Base-by-base conservation (phyloP, 805 yeast species). In the Nakazawaea wyomingensis region DNA sequence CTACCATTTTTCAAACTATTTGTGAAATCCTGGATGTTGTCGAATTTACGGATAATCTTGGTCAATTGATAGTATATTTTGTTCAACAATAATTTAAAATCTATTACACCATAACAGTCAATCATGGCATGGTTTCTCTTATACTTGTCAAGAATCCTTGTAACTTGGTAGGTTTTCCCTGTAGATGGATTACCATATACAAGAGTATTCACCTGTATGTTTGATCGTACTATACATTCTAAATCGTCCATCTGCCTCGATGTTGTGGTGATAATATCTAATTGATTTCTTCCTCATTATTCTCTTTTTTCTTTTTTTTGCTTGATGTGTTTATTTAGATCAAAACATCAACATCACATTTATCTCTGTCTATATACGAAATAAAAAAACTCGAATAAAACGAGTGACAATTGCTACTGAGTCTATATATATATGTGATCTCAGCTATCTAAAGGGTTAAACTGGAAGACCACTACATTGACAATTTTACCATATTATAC, bases 101-200 rank as follows among this genome's bases (percentile, higher is more conserved):
- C 46, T 3, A 43, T 39, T 14, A 43, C 24, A n/a, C 16, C 27
- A n/a, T 16, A 5, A 38, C 42, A 43, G 17, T 43, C 46, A 9
- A 43, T 29, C n/a, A 37, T 9, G 8, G 20, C 34, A 18, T 24
- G 18, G 5, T 31, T 8, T 14, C 26, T 32, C 13, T 18, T 5
- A 13, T 32, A 14, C n/a, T 14, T 17, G n/a, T 31, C 22, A 10
- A 43, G 17, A 16, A 5, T 8, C 14, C n/a, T 26, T 14, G 3
- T 6, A 2, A 33, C 21, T 6, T 10, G 17, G 9, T 18, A 21
- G 4, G 42, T 43, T 32, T 43, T 43, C 11, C 46, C 46, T 13
- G 42, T 38, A 20, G 27, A 20, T 0, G 71, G 61, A n/a, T 24
- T 24, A 9, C 27, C 27, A 24, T 24, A 67, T 9, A 24, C 11